These are phyloP conservation scores for Tagetes patula DNA, from an alignment of 129 eudicot species.

Conservation along the genomic window DNA sequence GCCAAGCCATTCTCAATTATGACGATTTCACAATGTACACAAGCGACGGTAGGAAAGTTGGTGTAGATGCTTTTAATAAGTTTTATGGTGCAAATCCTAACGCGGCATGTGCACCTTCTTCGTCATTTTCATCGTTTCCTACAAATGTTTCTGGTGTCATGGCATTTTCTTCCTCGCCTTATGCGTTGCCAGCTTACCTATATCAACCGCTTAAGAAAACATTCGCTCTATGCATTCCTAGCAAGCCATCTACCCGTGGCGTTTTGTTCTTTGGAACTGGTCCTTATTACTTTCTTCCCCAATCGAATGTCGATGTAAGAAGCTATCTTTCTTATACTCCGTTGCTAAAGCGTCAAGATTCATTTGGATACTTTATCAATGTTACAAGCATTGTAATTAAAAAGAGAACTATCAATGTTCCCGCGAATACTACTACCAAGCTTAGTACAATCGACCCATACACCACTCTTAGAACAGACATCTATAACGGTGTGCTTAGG, in stretches of 20 bases:
- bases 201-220: constrained; percentile 22
- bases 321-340: constrained; percentile 35
- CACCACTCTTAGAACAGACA: constrained; percentile 29
- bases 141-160: too few species aligned
- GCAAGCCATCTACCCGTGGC: constrained; percentile 13
- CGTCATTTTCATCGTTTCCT: too few species aligned
- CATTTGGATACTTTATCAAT: constrained; percentile 36
- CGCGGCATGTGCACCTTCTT: too few species aligned
- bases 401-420: constrained; percentile 17
- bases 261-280: constrained; percentile 11
- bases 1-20: constrained; percentile 19
- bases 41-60: constrained; percentile 10
- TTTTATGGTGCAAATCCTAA: background rate
- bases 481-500: constrained; percentile 18
- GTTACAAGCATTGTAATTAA: constrained; percentile 33
- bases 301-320: constrained; percentile 30
- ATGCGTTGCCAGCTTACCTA: constrained; percentile 36
- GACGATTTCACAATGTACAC: background rate
- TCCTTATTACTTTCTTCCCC: constrained; percentile 29
- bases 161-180: too few species aligned
- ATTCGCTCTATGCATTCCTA: constrained; percentile 50
- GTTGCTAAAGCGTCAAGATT: constrained; percentile 19
- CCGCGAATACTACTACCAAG: constrained; percentile 21
- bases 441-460: constrained; percentile 37
- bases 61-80: too few species aligned